A percentile compares a stretch with the other conserved stretches of the same genome.
Evolutionary conservation across 2,329 filamentous ascomycete genomes (phyloP).

Genomic region (Cladobotryum protrusum): DNA sequence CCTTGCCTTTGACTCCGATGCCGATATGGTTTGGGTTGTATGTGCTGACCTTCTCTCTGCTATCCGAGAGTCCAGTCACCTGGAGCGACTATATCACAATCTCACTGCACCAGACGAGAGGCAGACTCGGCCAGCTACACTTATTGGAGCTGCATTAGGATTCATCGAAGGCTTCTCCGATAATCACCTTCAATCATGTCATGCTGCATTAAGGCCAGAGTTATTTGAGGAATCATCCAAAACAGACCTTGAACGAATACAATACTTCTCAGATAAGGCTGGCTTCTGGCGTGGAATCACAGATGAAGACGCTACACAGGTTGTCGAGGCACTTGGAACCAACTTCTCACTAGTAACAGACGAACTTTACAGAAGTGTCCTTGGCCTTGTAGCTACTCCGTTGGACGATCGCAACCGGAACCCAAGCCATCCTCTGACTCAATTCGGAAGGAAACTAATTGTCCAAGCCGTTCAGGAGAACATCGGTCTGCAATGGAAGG

Average conservation of each 20-base stretch:
- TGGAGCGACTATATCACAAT: slow-evolving; percentile 74
- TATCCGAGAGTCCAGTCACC: slow-evolving; percentile 69
- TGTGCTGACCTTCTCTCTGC: slow-evolving; percentile 76
- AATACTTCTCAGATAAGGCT: slow-evolving; percentile 70
- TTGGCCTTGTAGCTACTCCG: slow-evolving; percentile 39
- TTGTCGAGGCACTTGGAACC: slow-evolving; percentile 62
- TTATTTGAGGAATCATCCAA: slow-evolving; percentile 67
- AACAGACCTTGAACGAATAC: slow-evolving; percentile 67
- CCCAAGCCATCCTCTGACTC: slow-evolving; percentile 53
- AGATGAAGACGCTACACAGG: slow-evolving; percentile 69
- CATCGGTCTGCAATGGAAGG: slow-evolving; percentile 62
- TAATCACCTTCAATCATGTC: slow-evolving; percentile 61
- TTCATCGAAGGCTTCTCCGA: slow-evolving; percentile 68
- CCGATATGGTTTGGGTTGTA: slow-evolving; percentile 74
- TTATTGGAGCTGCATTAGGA: slow-evolving; percentile 62
- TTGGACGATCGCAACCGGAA: slow-evolving; percentile 41
- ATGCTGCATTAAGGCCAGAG: slow-evolving; percentile 62
- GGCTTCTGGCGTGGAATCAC: slow-evolving; percentile 73
- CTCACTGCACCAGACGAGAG: slow-evolving; percentile 44
- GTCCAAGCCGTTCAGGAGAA: slow-evolving; percentile 75
- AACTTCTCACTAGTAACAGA: slow-evolving; percentile 54
- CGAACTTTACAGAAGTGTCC: slow-evolving; percentile 47
- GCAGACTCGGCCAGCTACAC: slow-evolving; percentile 48
- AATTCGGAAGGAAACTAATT: slow-evolving; percentile 69
- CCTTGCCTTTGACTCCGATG: slow-evolving; percentile 64